A percentile compares a stretch with the other conserved stretches of the same genome.
Conservation (phyloP, 208 protist species). For the Leishmania gerbilli region DNA sequence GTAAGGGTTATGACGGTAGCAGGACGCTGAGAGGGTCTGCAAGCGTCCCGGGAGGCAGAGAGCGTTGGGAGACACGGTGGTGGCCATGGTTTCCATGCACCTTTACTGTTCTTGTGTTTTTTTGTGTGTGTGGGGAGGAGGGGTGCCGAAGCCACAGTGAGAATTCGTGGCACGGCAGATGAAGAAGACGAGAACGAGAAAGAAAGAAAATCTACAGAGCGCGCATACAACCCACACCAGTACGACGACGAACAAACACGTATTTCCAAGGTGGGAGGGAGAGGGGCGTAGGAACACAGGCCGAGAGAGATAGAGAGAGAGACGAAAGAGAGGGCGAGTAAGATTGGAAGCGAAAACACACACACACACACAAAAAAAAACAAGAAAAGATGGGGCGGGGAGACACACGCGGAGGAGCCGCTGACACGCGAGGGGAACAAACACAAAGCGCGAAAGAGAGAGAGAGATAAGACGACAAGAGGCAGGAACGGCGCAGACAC, state of each 20-base stretch:
- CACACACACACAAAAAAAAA: neutral
- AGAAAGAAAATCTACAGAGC: neutral
- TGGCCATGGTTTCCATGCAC: neutral
- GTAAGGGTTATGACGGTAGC: conserved; percentile 58
- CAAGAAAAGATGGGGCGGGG: neutral
- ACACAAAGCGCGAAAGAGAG: neutral
- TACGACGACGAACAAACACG: neutral
- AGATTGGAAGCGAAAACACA: neutral
- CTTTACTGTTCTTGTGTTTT: neutral
- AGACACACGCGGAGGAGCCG: neutral
- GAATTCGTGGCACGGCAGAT: neutral
- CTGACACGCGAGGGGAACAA: neutral
- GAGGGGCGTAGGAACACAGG: neutral
- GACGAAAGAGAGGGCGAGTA: neutral
- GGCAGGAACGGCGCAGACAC: neutral
- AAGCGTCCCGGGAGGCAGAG: neutral
- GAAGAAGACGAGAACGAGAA: neutral
- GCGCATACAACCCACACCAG: neutral
- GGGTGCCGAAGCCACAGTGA: neutral
- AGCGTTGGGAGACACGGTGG: neutral
- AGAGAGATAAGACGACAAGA: neutral
- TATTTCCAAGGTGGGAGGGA: neutral
- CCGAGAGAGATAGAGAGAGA: neutral
- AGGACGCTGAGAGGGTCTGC: conserved; percentile 2
- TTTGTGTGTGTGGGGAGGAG: too few species aligned